Evolutionary conservation across 2,329 filamentous ascomycete genomes (phyloP).

Genomic region (Claviceps purpurea): DNA sequence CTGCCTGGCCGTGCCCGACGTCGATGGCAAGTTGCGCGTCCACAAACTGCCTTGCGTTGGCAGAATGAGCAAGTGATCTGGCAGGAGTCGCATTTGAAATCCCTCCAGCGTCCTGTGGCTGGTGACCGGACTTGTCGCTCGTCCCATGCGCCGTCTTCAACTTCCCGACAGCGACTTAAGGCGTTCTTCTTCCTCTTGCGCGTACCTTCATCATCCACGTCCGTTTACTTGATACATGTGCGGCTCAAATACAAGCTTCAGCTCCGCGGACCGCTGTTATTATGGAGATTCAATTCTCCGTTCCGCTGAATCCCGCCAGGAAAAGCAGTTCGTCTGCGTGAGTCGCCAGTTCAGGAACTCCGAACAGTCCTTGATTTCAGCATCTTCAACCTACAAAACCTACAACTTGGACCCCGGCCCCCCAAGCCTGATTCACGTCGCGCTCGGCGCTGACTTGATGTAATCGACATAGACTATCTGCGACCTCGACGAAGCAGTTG

Average conservation of each 20-base stretch:
- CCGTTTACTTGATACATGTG: neutral
- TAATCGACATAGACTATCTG: neutral
- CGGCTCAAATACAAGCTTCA: neutral
- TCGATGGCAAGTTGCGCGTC: too few species aligned
- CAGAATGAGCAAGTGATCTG: too few species aligned
- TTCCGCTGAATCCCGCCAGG: slow-evolving; percentile 15
- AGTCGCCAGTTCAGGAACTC: slow-evolving; percentile 5
- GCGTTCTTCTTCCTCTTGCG: neutral
- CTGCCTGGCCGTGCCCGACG: too few species aligned
- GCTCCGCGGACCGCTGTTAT: neutral
- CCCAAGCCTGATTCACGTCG: neutral
- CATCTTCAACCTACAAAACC: neutral
- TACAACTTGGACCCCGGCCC: too few species aligned
- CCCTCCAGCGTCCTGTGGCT: too few species aligned
- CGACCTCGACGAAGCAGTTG: neutral
- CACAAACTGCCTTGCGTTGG: too few species aligned
- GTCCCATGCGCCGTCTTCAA: too few species aligned
- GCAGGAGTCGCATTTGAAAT: too few species aligned
- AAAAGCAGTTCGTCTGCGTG: slow-evolving; percentile 12
- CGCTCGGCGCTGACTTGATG: neutral
- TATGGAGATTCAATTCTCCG: slow-evolving; percentile 28
- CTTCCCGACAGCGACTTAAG: too few species aligned
- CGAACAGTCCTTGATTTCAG: neutral
- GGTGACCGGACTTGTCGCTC: too few species aligned
- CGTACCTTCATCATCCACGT: neutral